Conservation (phyloP, 148 eudicot species). For the Persicaria tinctoria region DNA sequence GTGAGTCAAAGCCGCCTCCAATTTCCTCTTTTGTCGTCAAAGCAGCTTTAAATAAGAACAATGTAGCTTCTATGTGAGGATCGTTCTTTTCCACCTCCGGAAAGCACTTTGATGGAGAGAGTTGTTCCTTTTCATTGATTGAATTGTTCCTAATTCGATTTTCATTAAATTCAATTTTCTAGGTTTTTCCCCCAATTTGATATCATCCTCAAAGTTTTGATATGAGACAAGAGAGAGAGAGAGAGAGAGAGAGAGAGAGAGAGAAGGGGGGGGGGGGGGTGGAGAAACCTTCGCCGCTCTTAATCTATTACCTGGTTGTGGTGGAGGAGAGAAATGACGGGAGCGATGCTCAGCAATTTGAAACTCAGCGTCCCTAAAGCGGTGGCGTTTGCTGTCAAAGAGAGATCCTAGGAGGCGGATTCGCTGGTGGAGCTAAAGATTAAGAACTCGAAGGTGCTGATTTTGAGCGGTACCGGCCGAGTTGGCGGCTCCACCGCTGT, state of each 20-base stretch:
- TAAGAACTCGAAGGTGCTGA: slow-evolving; percentile 55
- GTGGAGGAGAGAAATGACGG: slow-evolving; percentile 36
- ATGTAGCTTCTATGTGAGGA: too few relatives aligned
- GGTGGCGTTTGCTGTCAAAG: slow-evolving; percentile 26
- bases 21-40: too few relatives aligned
- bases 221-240: too few relatives aligned
- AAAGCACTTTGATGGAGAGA: too few relatives aligned
- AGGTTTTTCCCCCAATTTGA: too few relatives aligned
- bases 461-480: slow-evolving; percentile 91
- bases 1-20: too few relatives aligned
- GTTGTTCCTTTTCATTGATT: too few relatives aligned
- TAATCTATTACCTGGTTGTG: background rate
- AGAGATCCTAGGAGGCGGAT: slow-evolving; percentile 20
- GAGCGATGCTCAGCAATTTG: slow-evolving; percentile 23
- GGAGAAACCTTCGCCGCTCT: background rate
- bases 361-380: slow-evolving; percentile 22
- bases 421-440: slow-evolving; percentile 21
- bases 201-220: too few relatives aligned
- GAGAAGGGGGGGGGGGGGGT: background rate
- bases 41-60: too few relatives aligned
- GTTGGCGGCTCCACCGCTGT: slow-evolving; percentile 93
- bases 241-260: background rate
- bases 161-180: too few relatives aligned
- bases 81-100: too few relatives aligned
- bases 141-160: too few relatives aligned